Conservation (phyloP, 345 rosid genomes). For the Salix exigua region DNA sequence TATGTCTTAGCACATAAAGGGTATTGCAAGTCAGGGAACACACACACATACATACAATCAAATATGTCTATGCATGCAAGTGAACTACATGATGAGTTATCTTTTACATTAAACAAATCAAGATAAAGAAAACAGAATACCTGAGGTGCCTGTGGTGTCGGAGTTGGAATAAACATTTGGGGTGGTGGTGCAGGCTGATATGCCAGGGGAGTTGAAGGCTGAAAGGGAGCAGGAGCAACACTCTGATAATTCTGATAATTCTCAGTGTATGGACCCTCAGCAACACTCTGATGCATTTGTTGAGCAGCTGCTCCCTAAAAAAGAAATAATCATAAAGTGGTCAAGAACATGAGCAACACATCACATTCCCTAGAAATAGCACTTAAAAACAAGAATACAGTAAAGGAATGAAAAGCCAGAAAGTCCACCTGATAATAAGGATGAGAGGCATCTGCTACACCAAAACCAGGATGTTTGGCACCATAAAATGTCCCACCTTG, state of each 20-base stretch:
- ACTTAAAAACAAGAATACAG: not conserved
- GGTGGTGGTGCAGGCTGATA: conserved; percentile 13
- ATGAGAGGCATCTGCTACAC: conserved; percentile 34
- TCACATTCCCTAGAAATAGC: not conserved
- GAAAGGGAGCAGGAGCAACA: conserved; percentile 42
- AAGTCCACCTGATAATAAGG: conserved; percentile 43
- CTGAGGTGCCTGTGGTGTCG: conserved; percentile 29
- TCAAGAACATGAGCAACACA: conserved; percentile 11
- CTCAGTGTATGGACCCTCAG: conserved; percentile 49
- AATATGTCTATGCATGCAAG: not conserved
- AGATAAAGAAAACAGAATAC: conserved; percentile 31
- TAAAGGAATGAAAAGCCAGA: conserved; percentile 2
- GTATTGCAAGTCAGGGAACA: not conserved
- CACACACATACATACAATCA: not conserved
- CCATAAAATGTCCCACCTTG: conserved; percentile 29
- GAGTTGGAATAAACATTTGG: conserved; percentile 11
- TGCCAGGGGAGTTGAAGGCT: conserved; percentile 26
- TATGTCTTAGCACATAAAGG: not conserved
- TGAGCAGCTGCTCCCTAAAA: conserved; percentile 32
- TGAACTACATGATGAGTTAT: not conserved
- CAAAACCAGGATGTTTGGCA: conserved; percentile 28
- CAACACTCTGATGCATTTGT: conserved; percentile 48
- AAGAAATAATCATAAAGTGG: conserved; percentile 6
- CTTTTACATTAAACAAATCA: not conserved
- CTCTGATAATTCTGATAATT: too few relatives aligned